Conservation (phyloP, 495 filamentous ascomycete genomes). For the Parachaetomium inaequale region DNA sequence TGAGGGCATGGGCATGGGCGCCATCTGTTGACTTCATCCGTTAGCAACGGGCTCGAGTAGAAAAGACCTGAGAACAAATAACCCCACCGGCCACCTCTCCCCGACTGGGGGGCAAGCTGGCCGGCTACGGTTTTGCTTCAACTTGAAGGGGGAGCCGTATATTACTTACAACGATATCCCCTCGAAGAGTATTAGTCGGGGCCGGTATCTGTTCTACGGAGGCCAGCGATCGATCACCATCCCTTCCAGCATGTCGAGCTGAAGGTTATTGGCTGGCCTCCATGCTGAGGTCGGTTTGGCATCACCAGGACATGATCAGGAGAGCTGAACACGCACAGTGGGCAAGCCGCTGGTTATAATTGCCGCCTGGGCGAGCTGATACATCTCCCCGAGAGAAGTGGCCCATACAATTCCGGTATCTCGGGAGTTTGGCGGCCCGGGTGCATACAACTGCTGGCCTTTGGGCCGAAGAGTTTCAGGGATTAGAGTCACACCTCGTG, state of each 20-base stretch:
- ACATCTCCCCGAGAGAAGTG: background rate
- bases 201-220: slow-evolving; percentile 1
- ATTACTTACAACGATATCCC: background rate
- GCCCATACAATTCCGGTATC: background rate
- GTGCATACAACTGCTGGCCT: background rate
- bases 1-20: slow-evolving; percentile 6
- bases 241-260: background rate
- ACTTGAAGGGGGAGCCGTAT: too few relatives aligned
- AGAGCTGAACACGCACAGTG: background rate
- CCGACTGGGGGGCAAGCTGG: too few relatives aligned
- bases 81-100: too few relatives aligned
- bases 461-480: slow-evolving; percentile 8
- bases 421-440: background rate
- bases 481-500: background rate
- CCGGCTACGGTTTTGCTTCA: too few relatives aligned
- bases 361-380: background rate
- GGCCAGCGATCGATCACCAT: background rate
- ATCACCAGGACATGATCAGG: slow-evolving; percentile 8
- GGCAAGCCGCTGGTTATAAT: background rate
- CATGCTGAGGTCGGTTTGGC: slow-evolving; percentile 5
- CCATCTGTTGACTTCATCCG: slow-evolving; percentile 6
- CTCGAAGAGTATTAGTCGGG: background rate
- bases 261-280: background rate
- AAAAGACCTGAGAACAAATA: too few relatives aligned
- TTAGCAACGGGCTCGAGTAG: too few relatives aligned